A percentile compares a stretch with the other conserved stretches of the same genome.
Evolutionary conservation across 441 rosid species (phyloP).

Genomic region (Mallotus japonicus): DNA sequence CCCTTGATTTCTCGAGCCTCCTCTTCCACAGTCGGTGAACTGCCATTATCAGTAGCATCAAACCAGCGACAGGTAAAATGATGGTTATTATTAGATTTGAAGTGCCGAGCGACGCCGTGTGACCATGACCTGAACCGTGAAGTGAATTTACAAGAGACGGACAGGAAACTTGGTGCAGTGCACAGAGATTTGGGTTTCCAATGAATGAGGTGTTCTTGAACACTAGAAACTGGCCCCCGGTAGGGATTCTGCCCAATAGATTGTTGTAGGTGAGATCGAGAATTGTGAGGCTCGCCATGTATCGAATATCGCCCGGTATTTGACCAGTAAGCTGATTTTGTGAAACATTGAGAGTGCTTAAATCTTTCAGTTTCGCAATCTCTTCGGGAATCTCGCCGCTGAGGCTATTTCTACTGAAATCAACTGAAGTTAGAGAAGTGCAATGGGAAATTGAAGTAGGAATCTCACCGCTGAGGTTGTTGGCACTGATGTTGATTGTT

Average conservation of each 20-base stretch:
- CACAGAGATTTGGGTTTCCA: slow-evolving; percentile 70
- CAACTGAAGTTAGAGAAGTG: slow-evolving; percentile 50
- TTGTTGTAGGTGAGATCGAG: slow-evolving; percentile 76
- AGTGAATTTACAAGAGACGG: slow-evolving; percentile 7
- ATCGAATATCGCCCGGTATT: slow-evolving; percentile 59
- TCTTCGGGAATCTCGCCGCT: slow-evolving; percentile 55
- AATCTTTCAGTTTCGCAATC: slow-evolving; percentile 38
- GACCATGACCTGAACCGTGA: slow-evolving; percentile 29
- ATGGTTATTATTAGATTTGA: slow-evolving; percentile 45
- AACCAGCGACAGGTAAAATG: slow-evolving; percentile 36
- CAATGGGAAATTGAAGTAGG: slow-evolving; percentile 48
- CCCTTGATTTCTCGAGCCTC: slow-evolving; percentile 40
- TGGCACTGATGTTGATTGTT: slow-evolving; percentile 47
- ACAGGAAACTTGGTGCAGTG: slow-evolving; percentile 42
- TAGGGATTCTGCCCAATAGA: slow-evolving; percentile 56
- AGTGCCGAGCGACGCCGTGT: slow-evolving; percentile 35
- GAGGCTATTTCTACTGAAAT: slow-evolving; percentile 61
- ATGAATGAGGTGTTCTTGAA: slow-evolving; percentile 63
- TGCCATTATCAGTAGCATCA: slow-evolving; percentile 43
- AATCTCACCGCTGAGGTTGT: slow-evolving; percentile 55
- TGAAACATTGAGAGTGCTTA: slow-evolving; percentile 63
- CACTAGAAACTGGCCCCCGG: slow-evolving; percentile 67
- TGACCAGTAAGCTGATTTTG: slow-evolving; percentile 62
- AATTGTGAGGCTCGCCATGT: slow-evolving; percentile 67
- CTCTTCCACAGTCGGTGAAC: slow-evolving; percentile 47